Conservation (phyloP, 2,329 filamentous ascomycete species). For the Venturia oleaginea region DNA sequence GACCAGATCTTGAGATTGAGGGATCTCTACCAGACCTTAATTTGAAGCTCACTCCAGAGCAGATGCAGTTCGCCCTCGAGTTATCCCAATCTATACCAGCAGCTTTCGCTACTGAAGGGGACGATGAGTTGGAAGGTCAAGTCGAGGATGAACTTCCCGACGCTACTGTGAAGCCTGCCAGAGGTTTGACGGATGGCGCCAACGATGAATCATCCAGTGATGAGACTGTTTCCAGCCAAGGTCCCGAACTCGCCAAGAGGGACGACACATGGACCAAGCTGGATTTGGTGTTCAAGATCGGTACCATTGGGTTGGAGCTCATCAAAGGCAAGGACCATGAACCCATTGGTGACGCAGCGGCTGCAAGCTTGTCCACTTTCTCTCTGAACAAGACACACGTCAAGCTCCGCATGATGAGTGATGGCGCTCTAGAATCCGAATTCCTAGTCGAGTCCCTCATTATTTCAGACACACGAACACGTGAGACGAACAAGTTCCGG, state of each 20-base stretch:
- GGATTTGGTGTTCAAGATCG: conserved; percentile 85
- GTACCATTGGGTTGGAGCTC: conserved; percentile 80
- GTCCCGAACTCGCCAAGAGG: conserved; percentile 54
- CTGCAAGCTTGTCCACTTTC: conserved; percentile 83
- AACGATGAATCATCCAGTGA: conserved; percentile 22
- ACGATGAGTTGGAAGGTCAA: conserved; percentile 60
- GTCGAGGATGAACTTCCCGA: conserved; percentile 63
- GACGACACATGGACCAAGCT: conserved; percentile 81
- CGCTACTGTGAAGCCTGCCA: conserved; percentile 42
- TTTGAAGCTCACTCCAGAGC: conserved; percentile 77
- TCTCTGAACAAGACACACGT: conserved; percentile 86
- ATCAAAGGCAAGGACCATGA: conserved; percentile 66
- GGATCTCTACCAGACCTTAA: conserved; percentile 92
- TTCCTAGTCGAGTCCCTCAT: conserved; percentile 90
- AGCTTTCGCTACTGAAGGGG: conserved; percentile 68
- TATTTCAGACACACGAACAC: conserved; percentile 81
- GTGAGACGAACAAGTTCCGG: conserved; percentile 88
- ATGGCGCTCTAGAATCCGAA: conserved; percentile 85
- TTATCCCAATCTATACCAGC: conserved; percentile 80
- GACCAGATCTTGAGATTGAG: conserved; percentile 85
- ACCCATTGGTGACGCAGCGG: conserved; percentile 66
- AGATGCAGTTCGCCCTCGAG: conserved; percentile 81
- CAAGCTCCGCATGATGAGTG: conserved; percentile 87
- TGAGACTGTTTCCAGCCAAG: conserved; percentile 26
- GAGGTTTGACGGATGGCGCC: conserved; percentile 29